These are phyloP conservation scores for Solanum ossicruentum DNA, from an alignment of 257 asterid genomes.

Conservation along the genomic window DNA sequence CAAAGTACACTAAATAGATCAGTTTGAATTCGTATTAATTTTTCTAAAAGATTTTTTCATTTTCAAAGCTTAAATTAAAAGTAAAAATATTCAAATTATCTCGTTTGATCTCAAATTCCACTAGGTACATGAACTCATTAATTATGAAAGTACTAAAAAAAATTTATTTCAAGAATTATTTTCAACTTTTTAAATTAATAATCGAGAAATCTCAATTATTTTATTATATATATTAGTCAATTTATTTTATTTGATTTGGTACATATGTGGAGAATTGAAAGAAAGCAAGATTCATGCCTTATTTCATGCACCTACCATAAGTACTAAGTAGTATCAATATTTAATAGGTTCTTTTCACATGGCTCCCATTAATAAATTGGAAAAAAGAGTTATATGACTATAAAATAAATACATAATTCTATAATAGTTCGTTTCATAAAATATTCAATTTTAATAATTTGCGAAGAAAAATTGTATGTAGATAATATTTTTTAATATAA, in stretches of 20 bases:
- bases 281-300: slow-evolving; percentile 13
- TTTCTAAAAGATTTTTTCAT: not conserved
- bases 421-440: rapidly evolving
- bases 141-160: not conserved
- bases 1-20: not conserved
- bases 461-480: not conserved
- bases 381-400: not conserved
- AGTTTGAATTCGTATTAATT: not conserved
- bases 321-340: not conserved
- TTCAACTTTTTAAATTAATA: not conserved
- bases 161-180: not conserved
- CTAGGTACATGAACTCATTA: not conserved
- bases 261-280: slow-evolving; percentile 13
- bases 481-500: not conserved
- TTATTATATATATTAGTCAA: not conserved
- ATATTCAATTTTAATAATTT: rapidly evolving
- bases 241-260: not conserved
- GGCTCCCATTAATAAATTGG: not conserved
- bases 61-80: not conserved
- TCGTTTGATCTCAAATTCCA: not conserved
- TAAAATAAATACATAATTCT: not conserved
- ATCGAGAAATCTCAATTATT: not conserved
- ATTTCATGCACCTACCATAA: slow-evolving; percentile 2
- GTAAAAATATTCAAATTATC: not conserved
- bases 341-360: not conserved